These are phyloP conservation scores for Leptomonas pyrrhocoris DNA, from an alignment of 208 protist species.

Conservation along the genomic window DNA sequence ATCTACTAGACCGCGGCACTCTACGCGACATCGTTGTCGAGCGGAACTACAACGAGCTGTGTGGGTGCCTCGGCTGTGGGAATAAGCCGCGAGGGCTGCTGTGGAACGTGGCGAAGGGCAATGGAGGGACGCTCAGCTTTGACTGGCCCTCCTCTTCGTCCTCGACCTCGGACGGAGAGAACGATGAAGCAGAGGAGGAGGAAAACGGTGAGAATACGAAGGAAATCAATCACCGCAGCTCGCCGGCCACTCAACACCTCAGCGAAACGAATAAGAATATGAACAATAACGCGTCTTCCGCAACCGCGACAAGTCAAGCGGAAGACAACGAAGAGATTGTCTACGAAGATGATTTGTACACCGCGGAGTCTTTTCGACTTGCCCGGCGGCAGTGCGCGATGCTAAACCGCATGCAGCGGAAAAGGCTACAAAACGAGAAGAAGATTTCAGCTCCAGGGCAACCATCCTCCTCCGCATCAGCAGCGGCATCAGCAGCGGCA, in stretches of 20 bases:
- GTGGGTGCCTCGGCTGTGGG: slow-evolving; percentile 68
- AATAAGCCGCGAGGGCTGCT: slow-evolving; percentile 41
- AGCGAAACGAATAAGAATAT: not conserved
- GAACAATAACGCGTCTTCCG: too few species aligned
- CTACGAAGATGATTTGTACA: slow-evolving; percentile 71
- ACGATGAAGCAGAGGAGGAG: too few species aligned
- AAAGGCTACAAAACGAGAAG: slow-evolving; percentile 15
- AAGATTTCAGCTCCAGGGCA: not conserved
- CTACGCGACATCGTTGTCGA: slow-evolving; percentile 71
- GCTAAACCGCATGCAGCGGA: slow-evolving; percentile 37
- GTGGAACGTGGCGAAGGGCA: not conserved
- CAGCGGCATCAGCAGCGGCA: not conserved
- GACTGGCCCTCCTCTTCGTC: slow-evolving; percentile 24
- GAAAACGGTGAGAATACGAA: too few species aligned
- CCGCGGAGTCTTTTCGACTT: slow-evolving; percentile 59
- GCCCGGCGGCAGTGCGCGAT: slow-evolving; percentile 46
- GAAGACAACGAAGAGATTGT: slow-evolving; percentile 46
- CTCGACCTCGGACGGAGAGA: not conserved
- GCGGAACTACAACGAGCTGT: slow-evolving; percentile 65
- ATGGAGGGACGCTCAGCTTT: slow-evolving; percentile 4
- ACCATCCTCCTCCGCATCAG: too few species aligned
- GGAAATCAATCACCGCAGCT: too few species aligned
- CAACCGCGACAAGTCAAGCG: too few species aligned
- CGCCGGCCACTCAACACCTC: too few species aligned
- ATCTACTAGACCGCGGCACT: slow-evolving; percentile 53